Conservation (phyloP, 257 asterid genomes). For the Solanum etuberosum region DNA sequence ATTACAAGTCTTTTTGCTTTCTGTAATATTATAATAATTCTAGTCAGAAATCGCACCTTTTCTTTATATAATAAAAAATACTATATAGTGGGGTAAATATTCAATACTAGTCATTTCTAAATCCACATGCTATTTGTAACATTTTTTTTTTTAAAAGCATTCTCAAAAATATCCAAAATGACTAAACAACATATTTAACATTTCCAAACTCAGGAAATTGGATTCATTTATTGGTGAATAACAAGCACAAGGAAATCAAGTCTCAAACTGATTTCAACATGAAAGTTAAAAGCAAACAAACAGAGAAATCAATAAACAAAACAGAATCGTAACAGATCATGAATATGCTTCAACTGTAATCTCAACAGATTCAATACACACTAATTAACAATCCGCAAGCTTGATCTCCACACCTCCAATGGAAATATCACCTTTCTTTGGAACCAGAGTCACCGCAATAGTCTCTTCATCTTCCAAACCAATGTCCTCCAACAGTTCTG, state of each 20-base stretch:
- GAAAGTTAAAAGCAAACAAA: neutral
- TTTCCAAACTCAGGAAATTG: too few relatives aligned
- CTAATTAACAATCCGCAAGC: neutral
- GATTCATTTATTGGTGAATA: neutral
- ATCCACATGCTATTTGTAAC: neutral
- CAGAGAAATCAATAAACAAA: neutral
- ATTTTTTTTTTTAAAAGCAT: too few relatives aligned
- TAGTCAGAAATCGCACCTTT: neutral
- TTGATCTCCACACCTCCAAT: neutral
- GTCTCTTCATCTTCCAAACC: neutral
- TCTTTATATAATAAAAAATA: neutral
- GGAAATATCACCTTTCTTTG: neutral
- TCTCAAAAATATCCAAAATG: neutral
- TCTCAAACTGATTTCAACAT: neutral
- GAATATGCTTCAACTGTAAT: neutral
- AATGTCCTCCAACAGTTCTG: neutral
- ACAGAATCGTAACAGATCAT: neutral
- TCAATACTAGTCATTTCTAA: neutral
- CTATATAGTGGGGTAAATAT: neutral
- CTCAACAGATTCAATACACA: neutral
- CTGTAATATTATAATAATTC: neutral
- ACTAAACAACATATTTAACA: neutral
- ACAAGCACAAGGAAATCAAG: neutral
- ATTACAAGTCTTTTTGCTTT: neutral
- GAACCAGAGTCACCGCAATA: neutral